Percentiles rank a stretch among this genome's conserved stretches.
These are phyloP conservation scores for Aureobasidium sp. DNA, from an alignment of 2,329 filamentous ascomycete species.

Conservation along the genomic window DNA sequence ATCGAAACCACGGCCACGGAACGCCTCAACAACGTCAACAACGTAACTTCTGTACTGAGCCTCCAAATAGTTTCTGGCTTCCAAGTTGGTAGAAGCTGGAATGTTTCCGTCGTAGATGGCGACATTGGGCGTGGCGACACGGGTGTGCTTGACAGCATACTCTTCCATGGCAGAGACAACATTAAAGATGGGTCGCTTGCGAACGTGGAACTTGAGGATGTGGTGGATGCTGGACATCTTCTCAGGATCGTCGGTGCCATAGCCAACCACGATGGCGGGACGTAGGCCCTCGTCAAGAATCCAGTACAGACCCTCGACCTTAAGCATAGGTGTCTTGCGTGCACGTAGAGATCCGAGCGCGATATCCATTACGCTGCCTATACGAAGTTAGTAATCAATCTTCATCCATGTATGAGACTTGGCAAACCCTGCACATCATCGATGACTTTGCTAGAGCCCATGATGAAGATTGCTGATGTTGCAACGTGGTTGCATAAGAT, in stretches of 20 bases:
- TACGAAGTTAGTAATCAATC: background rate
- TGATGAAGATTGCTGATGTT: background rate
- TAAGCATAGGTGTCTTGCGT: background rate
- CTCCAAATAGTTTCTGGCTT: background rate
- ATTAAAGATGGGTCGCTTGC: background rate
- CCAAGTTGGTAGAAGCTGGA: background rate
- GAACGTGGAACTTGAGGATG: constrained; percentile 3
- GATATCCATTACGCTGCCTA: constrained; percentile 7
- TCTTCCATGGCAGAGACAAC: background rate
- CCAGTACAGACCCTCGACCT: background rate
- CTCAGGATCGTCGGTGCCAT: constrained; percentile 1
- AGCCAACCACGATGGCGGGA: constrained; percentile 2
- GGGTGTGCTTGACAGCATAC: constrained; percentile 3
- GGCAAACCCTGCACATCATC: background rate
- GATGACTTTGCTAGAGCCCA: background rate
- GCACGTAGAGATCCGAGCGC: background rate
- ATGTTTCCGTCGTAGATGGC: background rate
- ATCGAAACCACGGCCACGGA: background rate
- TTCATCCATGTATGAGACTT: background rate
- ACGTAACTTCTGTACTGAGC: background rate
- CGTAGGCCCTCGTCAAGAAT: background rate
- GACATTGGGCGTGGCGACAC: background rate
- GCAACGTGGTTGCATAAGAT: background rate
- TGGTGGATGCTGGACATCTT: constrained; percentile 6
- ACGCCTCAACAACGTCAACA: background rate